These are phyloP conservation scores for Backusella psychrophila DNA, from an alignment of 192 early-diverging fungal species.

Conservation along the genomic window DNA sequence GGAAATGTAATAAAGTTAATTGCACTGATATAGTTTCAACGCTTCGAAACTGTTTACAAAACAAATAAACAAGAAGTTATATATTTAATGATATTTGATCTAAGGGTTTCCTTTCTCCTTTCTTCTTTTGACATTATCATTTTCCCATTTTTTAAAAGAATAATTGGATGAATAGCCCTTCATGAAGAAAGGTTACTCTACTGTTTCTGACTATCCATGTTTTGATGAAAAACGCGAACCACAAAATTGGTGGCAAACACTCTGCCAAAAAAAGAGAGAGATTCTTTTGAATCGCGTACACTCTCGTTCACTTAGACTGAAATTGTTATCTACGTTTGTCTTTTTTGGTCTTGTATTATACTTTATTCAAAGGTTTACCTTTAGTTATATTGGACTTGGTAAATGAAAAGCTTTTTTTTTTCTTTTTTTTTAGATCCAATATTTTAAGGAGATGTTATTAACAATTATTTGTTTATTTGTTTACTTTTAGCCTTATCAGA, in stretches of 20 bases:
- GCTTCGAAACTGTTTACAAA: not conserved
- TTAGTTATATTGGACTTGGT: not conserved
- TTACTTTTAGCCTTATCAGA: not conserved
- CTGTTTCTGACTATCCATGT: not conserved
- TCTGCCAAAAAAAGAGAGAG: not conserved
- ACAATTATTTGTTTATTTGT: not conserved
- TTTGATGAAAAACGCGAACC: not conserved
- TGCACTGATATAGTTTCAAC: constrained; percentile 3
- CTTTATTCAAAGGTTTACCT: not conserved
- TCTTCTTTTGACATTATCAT: not conserved
- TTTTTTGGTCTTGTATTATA: not conserved
- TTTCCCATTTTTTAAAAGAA: not conserved
- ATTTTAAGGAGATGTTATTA: not conserved
- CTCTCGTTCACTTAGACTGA: not conserved
- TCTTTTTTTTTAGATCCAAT: not conserved
- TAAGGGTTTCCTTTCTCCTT: not conserved
- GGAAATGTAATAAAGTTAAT: not conserved
- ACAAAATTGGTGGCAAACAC: not conserved
- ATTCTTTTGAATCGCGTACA: not conserved
- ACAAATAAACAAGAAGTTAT: not conserved
- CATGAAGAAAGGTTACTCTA: not conserved
- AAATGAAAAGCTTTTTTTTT: not conserved
- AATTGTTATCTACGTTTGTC: not conserved
- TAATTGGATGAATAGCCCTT: not conserved
- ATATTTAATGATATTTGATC: not conserved